These are phyloP conservation scores for Sphagnurus paluster DNA, from an alignment of 1,284 basidiomycete species.

Conservation along the genomic window DNA sequence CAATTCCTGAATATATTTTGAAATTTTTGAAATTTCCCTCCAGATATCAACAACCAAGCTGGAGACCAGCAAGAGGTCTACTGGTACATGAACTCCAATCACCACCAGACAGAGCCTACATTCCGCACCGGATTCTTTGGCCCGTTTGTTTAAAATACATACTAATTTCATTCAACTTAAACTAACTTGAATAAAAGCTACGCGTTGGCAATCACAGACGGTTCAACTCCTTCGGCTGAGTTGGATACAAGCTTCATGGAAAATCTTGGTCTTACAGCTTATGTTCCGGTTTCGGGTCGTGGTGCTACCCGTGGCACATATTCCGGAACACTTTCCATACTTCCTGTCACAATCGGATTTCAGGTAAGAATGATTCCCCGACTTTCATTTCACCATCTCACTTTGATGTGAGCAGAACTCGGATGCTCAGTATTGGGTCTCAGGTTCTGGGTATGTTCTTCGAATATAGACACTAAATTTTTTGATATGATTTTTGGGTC, in stretches of 20 bases:
- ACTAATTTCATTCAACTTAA: background rate
- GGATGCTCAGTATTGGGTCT: slow-evolving; percentile 46
- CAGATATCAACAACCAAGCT: slow-evolving; percentile 49
- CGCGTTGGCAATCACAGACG: slow-evolving; percentile 43
- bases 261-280: slow-evolving; percentile 42
- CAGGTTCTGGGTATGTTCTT: slow-evolving; percentile 33
- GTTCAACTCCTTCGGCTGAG: slow-evolving; percentile 38
- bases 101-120: slow-evolving; percentile 43
- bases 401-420: slow-evolving; percentile 33
- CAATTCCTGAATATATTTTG: background rate
- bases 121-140: slow-evolving; percentile 48
- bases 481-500: background rate
- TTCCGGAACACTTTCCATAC: slow-evolving; percentile 42
- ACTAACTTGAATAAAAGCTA: slow-evolving; percentile 25
- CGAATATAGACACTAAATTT: too few relatives aligned
- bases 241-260: slow-evolving; percentile 48
- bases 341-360: slow-evolving; percentile 42
- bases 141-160: slow-evolving; percentile 30
- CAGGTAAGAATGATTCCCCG: slow-evolving; percentile 27
- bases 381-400: background rate
- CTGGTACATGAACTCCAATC: slow-evolving; percentile 46
- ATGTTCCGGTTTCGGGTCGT: slow-evolving; percentile 42
- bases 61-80: slow-evolving; percentile 44
- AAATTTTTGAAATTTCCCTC: slow-evolving; percentile 17
- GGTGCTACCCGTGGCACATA: slow-evolving; percentile 45